Percentiles rank a stretch among this genome's conserved stretches.
Conservation (phyloP, 2,329 filamentous ascomycete species). For the Fonsecaea pedrosoi region DNA sequence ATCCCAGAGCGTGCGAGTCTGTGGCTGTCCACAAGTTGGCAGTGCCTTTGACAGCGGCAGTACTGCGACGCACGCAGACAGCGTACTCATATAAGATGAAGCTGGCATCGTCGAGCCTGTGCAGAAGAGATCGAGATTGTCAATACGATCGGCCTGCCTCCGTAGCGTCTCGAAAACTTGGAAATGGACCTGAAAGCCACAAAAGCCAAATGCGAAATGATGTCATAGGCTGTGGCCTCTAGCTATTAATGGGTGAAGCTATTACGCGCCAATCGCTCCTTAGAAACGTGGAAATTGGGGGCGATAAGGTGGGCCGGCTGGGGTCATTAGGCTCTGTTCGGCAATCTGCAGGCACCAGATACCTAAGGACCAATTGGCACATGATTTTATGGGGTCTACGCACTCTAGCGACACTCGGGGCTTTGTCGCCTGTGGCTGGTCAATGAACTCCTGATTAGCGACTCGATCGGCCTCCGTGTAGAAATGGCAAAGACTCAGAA, state of each 20-base stretch:
- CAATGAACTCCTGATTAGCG: no score
- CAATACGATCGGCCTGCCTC: not conserved
- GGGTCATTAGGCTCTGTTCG: not conserved
- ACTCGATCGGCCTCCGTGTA: no score
- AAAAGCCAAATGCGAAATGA: constrained; percentile 9
- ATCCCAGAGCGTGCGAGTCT: constrained; percentile 10
- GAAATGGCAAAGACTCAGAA: no score
- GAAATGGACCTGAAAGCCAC: constrained; percentile 6
- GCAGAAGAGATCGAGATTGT: constrained; percentile 11
- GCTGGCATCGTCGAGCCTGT: constrained; percentile 11
- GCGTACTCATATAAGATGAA: constrained; percentile 8
- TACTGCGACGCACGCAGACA: constrained; percentile 15
- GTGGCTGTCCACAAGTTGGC: not conserved
- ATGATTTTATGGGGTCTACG: no score
- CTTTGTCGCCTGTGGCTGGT: no score
- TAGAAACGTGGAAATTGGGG: constrained; percentile 6
- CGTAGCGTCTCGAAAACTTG: constrained; percentile 17
- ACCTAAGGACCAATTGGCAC: no score
- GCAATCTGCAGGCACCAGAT: not conserved
- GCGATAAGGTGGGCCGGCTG: not conserved
- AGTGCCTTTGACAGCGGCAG: constrained; percentile 9
- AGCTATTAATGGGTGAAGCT: not conserved
- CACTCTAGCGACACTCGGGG: no score
- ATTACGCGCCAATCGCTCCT: not conserved
- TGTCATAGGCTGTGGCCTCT: constrained; percentile 7